Base-by-base conservation (phyloP, 176 grass and related monocot genomes). In the Musa beccarii region DNA sequence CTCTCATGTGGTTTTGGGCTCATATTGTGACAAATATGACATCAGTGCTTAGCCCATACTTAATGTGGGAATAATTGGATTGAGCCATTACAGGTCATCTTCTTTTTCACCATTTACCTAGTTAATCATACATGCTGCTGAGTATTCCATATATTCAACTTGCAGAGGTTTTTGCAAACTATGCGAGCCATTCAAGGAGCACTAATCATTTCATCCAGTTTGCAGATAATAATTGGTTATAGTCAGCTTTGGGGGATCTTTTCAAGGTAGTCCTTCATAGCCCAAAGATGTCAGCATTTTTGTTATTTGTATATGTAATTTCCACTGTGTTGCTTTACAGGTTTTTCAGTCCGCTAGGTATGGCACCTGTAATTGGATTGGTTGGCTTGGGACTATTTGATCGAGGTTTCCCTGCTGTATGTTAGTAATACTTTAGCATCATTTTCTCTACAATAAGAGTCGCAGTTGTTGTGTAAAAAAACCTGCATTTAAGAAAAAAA, bases 131-230 rank as follows among this genome's bases (percentile, higher is more conserved):
- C 26, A 17, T 66, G 50, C 17, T 67, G 15, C 9, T 16, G 43
- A 67, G 49, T 72, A 29, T 52, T 4, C 50, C 29, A 59, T 55
- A 16, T 78, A 28, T 73, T 57, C 26, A 51, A 71, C 67, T 76
- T 76, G n/a, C 79, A 87, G 85, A 87, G 85, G 80, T 87, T 87
- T 66, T 43, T 87, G 72, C 81, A 81, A 83, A 84, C 85, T 53
- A 87, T 87, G 85, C 76, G 78, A 74, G 85, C 85, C 43, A 87
- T 83, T 83, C 85, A 87, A 84, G 85, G 85, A 65, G 81, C 85
- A 59, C 53, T 83, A 56, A 87, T 87, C 51, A 77, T 84, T 51
- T 81, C 85, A 26, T 84, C 85, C 54, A 87, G 85, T 71, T 76
- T 87, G 83, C 85, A 83, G 73, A 83, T 87, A 77, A 83, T 87